Evolutionary conservation across 2,329 filamentous ascomycete genomes (phyloP).

Genomic region (Hirsutella thompsonii): DNA sequence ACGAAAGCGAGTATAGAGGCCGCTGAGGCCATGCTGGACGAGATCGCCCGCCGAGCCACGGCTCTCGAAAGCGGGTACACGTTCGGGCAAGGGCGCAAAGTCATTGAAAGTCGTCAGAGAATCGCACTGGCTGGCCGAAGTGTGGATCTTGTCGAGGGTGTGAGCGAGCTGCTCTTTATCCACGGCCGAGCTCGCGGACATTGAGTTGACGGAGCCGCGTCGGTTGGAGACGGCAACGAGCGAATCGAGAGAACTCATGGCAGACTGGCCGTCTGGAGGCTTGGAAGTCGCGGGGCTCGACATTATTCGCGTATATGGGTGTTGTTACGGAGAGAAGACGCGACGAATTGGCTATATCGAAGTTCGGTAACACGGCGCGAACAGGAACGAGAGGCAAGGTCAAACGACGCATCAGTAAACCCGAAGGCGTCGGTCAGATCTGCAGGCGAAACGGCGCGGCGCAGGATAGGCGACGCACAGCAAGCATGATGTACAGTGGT

Average conservation of each 20-base stretch:
- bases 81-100: slow-evolving; percentile 59
- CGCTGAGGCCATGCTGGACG: slow-evolving; percentile 76
- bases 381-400: not conserved
- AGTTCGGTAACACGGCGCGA: slow-evolving; percentile 1
- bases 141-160: slow-evolving; percentile 78
- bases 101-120: slow-evolving; percentile 90
- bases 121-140: slow-evolving; percentile 71
- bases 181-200: slow-evolving; percentile 23
- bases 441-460: not conserved
- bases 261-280: slow-evolving; percentile 14
- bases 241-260: slow-evolving; percentile 14
- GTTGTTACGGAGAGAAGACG: not conserved
- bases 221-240: slow-evolving; percentile 19
- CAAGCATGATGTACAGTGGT: slow-evolving; percentile 4
- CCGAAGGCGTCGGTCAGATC: slow-evolving; percentile 2
- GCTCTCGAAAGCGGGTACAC: slow-evolving; percentile 46
- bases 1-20: slow-evolving; percentile 74
- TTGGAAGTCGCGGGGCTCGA: slow-evolving; percentile 17
- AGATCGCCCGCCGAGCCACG: slow-evolving; percentile 60
- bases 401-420: not conserved
- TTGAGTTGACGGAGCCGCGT: slow-evolving; percentile 26
- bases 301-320: slow-evolving; percentile 9
- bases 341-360: slow-evolving; percentile 3
- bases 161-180: slow-evolving; percentile 67
- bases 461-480: slow-evolving; percentile 1